A percentile compares a stretch with the other conserved stretches of the same genome.
Evolutionary conservation across 352 stramenopile species (phyloP).

Genomic region (Pythium dissimile): DNA sequence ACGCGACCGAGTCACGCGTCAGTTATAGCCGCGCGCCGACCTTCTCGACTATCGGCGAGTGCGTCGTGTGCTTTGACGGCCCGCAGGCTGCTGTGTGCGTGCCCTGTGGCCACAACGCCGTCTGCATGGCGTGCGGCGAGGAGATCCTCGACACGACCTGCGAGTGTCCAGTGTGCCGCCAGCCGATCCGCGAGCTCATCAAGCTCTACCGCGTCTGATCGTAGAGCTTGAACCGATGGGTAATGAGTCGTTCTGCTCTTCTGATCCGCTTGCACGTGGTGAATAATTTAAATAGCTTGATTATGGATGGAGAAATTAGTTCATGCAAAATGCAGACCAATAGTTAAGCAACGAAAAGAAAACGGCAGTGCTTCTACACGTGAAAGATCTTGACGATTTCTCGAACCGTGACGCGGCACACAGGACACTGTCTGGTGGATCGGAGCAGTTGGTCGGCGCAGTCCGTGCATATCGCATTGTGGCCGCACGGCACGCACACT

Average conservation of each 20-base stretch:
- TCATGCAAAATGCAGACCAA: background rate
- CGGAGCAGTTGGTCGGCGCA: slow-evolving; percentile 67
- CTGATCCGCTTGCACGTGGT: background rate
- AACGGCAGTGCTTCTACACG: slow-evolving; percentile 29
- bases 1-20: slow-evolving; percentile 20
- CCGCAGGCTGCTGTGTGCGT: slow-evolving; percentile 74
- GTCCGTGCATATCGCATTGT: slow-evolving; percentile 85
- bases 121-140: slow-evolving; percentile 77
- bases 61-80: slow-evolving; percentile 76
- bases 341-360: slow-evolving; percentile 1
- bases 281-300: slow-evolving; percentile 11
- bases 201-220: slow-evolving; percentile 69
- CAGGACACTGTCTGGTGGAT: slow-evolving; percentile 60
- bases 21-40: slow-evolving; percentile 32
- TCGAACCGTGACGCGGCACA: slow-evolving; percentile 70
- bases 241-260: background rate
- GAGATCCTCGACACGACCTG: slow-evolving; percentile 54
- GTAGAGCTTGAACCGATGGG: too few relatives aligned
- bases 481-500: slow-evolving; percentile 80
- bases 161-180: slow-evolving; percentile 71
- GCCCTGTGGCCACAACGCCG: slow-evolving; percentile 77
- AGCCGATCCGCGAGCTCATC: slow-evolving; percentile 69
- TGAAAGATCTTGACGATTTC: slow-evolving; percentile 78
- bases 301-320: background rate
- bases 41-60: slow-evolving; percentile 59